Conservation (phyloP, 148 eudicot genomes). For the Chenopodium quinoa region DNA sequence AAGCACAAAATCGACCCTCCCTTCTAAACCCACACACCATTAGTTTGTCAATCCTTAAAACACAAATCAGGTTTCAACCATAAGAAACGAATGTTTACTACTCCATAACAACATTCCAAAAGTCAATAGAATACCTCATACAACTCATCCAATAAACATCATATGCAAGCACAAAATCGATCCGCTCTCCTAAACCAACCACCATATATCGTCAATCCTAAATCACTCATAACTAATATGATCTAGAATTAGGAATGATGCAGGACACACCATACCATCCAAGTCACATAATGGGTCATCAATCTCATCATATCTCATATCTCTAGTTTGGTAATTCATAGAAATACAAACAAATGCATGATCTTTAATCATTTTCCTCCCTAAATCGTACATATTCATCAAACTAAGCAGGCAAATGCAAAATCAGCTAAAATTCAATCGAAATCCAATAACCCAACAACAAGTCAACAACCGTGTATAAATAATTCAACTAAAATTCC, state of each 20-base stretch:
- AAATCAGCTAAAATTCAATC: background rate
- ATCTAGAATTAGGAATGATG: too few relatives aligned
- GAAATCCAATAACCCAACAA: too few relatives aligned
- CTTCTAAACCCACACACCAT: background rate
- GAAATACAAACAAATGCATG: background rate
- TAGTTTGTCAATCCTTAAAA: background rate
- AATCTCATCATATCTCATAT: too few relatives aligned
- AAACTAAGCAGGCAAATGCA: background rate
- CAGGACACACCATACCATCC: too few relatives aligned
- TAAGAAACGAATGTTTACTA: too few relatives aligned
- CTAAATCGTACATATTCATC: background rate
- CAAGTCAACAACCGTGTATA: background rate
- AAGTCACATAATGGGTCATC: too few relatives aligned
- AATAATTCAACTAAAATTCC: background rate
- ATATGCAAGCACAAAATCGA: background rate
- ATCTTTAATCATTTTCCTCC: background rate
- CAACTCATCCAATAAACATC: background rate
- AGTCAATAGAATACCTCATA: background rate
- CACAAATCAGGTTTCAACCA: too few relatives aligned
- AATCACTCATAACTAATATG: too few relatives aligned
- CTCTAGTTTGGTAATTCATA: background rate
- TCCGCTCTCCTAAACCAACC: background rate
- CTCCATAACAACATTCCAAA: too few relatives aligned
- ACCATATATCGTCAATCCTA: background rate
- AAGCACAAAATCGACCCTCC: background rate